These are phyloP conservation scores for Aspergillus indologenus DNA, from an alignment of 495 filamentous ascomycete species.

Conservation along the genomic window DNA sequence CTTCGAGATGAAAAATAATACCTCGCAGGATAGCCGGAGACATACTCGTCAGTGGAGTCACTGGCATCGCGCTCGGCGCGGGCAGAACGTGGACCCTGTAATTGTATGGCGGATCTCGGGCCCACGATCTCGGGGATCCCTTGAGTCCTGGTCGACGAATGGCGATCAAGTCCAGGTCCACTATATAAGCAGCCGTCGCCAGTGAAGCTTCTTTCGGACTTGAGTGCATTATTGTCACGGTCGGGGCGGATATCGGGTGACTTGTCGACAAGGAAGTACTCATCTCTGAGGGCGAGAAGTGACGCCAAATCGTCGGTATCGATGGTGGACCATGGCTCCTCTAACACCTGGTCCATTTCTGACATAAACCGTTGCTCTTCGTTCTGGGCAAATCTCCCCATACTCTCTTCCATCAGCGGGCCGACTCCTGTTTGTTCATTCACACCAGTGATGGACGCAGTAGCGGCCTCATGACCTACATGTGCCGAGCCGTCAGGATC, in stretches of 20 bases:
- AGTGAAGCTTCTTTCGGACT: slow-evolving; percentile 16
- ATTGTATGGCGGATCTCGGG: slow-evolving; percentile 10
- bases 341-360: slow-evolving; percentile 20
- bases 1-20: slow-evolving; percentile 19
- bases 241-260: slow-evolving; percentile 24
- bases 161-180: slow-evolving; percentile 23
- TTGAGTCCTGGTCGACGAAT: slow-evolving; percentile 15
- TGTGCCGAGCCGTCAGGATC: not conserved
- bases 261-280: slow-evolving; percentile 37
- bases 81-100: not conserved
- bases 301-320: slow-evolving; percentile 29
- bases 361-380: not conserved
- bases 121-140: slow-evolving; percentile 23
- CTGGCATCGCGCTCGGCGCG: slow-evolving; percentile 18
- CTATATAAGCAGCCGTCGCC: slow-evolving; percentile 25
- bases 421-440: not conserved
- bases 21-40: slow-evolving; percentile 17
- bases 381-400: not conserved
- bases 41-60: slow-evolving; percentile 22
- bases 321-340: slow-evolving; percentile 23
- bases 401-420: not conserved
- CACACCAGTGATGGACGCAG: not conserved
- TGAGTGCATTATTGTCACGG: slow-evolving; percentile 25
- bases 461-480: not conserved
- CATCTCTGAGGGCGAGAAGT: slow-evolving; percentile 23